Conservation (phyloP, 306 rosid genomes). For the Quercus engelmannii region DNA sequence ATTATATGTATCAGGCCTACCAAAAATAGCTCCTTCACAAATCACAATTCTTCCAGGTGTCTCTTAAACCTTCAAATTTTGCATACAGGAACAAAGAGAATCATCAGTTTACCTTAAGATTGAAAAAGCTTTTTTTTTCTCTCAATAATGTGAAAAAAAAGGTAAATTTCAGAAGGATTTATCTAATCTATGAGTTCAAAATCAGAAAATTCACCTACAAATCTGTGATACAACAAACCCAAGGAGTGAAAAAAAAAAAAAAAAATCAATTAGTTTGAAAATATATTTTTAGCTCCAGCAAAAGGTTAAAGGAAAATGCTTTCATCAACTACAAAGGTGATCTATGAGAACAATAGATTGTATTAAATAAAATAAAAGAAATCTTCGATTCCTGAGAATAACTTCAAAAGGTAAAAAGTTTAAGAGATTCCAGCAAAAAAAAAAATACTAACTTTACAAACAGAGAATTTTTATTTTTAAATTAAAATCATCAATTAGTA, state of each 20-base stretch:
- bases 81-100: conserved; percentile 9
- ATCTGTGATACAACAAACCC: not conserved
- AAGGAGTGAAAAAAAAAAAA: not conserved
- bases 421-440: conserved; percentile 7
- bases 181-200: not conserved
- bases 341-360: conserved; percentile 4
- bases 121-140: not conserved
- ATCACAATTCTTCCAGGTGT: conserved; percentile 8
- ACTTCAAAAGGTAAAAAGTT: conserved; percentile 5
- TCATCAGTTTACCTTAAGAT: conserved; percentile 1
- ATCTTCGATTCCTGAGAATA: not conserved
- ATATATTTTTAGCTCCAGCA: not conserved
- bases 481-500: not conserved
- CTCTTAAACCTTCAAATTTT: conserved; percentile 26
- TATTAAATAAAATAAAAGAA: not conserved
- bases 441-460: not conserved
- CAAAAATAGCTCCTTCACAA: conserved; percentile 25
- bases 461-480: not conserved
- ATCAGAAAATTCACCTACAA: too few species aligned
- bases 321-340: conserved; percentile 2
- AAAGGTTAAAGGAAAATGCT: not conserved
- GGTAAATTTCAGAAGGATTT: not conserved
- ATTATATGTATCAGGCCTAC: conserved; percentile 11
- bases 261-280: not conserved
- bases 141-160: not conserved